These are phyloP conservation scores for Sistotremastrum niveocremeum DNA, from an alignment of 768 basidiomycete genomes.

Conservation along the genomic window DNA sequence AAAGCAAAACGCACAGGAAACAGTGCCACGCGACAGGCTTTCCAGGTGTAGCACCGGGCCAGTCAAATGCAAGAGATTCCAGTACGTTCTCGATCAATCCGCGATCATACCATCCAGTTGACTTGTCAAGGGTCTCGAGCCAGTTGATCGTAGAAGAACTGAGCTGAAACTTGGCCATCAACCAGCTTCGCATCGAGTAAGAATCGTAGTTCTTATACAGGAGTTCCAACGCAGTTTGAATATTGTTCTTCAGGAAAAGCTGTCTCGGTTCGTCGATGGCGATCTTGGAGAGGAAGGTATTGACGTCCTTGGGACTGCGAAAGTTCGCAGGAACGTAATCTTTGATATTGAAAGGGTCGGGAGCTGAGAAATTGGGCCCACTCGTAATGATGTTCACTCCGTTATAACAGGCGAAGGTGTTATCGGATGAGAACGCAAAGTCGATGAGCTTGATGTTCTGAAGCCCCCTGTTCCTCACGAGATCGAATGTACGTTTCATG, in stretches of 20 bases:
- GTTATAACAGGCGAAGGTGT: slow-evolving; percentile 4
- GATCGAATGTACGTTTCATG: slow-evolving; percentile 19
- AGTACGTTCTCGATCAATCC: slow-evolving; percentile 23
- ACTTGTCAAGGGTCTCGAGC: slow-evolving; percentile 20
- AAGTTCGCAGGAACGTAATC: background rate
- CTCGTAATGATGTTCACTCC: slow-evolving; percentile 1
- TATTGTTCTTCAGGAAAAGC: slow-evolving; percentile 5
- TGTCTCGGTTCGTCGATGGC: slow-evolving; percentile 7
- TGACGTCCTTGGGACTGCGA: slow-evolving; percentile 4
- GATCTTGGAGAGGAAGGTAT: slow-evolving; percentile 13
- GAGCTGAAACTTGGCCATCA: background rate
- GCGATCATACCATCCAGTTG: slow-evolving; percentile 20
- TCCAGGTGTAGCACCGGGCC: background rate
- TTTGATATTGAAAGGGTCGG: slow-evolving; percentile 1
- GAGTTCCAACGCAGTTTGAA: slow-evolving; percentile 12
- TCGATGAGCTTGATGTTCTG: slow-evolving; percentile 9
- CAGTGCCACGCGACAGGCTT: background rate
- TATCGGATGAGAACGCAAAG: background rate
- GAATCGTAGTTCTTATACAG: slow-evolving; percentile 15
- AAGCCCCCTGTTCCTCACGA: slow-evolving; percentile 8
- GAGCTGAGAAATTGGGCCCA: slow-evolving; percentile 7
- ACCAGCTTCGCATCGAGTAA: slow-evolving; percentile 13
- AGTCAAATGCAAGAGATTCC: slow-evolving; percentile 15
- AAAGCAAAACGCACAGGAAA: background rate
- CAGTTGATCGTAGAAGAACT: slow-evolving; percentile 8